phyloP scores from a whole-genome alignment of 2,329 filamentous ascomycete species.

The Beauveria medogensis region DNA sequence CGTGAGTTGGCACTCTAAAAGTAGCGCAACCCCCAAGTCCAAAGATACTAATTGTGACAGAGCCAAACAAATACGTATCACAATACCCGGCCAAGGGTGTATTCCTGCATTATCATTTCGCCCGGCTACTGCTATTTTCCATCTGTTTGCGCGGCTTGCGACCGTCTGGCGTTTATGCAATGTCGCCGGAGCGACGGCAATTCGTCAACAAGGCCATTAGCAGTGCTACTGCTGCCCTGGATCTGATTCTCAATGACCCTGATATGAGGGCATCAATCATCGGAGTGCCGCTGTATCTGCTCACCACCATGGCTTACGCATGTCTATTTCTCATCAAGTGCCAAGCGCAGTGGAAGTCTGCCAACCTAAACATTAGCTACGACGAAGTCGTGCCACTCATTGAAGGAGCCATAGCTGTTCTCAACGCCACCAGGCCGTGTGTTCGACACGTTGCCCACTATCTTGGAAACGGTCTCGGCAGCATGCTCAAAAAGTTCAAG shows the following conservation, averaged over 20 bases:
- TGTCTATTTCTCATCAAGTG: slow-evolving; percentile 26
- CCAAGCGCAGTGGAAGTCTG: slow-evolving; percentile 22
- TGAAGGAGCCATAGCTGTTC: slow-evolving; percentile 18
- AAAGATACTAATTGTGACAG: slow-evolving; percentile 20
- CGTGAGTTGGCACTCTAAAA: slow-evolving; percentile 15
- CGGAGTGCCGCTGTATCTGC: slow-evolving; percentile 24
- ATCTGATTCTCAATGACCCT: slow-evolving; percentile 22
- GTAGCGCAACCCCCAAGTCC: not conserved
- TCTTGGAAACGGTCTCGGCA: slow-evolving; percentile 21
- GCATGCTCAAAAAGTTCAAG: slow-evolving; percentile 23
- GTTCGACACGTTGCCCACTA: slow-evolving; percentile 23
- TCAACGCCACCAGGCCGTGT: slow-evolving; percentile 19
- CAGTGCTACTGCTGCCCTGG: slow-evolving; percentile 23
- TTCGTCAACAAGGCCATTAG: slow-evolving; percentile 33
- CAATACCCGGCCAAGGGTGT: slow-evolving; percentile 42
- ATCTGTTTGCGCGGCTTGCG: slow-evolving; percentile 33
- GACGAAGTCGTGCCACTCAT: slow-evolving; percentile 23
- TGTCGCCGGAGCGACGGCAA: slow-evolving; percentile 36
- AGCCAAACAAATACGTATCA: slow-evolving; percentile 36
- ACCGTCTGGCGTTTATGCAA: slow-evolving; percentile 27
- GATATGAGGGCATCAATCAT: slow-evolving; percentile 24
- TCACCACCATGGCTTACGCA: slow-evolving; percentile 25
- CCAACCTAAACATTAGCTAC: slow-evolving; percentile 21
- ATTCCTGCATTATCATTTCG: slow-evolving; percentile 42
- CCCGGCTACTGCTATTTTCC: slow-evolving; percentile 40